phyloP scores from a whole-genome alignment of 345 rosid species.

The Moricandia arvensis region DNA sequence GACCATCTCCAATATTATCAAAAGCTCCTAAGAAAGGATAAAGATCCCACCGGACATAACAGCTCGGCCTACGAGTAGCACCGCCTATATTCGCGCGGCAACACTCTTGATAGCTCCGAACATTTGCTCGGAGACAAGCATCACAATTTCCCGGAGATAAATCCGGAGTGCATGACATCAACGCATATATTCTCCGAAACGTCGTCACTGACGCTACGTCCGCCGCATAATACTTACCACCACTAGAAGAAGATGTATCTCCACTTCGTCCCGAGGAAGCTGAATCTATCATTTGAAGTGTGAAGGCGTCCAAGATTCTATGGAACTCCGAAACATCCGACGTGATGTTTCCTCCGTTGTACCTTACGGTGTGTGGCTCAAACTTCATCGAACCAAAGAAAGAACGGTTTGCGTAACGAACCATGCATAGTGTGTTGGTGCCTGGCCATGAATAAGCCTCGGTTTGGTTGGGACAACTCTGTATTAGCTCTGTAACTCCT shows the following conservation, averaged over 20 bases:
- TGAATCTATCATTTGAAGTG: neutral
- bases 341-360: neutral
- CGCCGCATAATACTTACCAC: conserved; percentile 37
- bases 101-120: conserved; percentile 16
- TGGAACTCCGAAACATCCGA: conserved; percentile 13
- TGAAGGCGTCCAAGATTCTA: conserved; percentile 29
- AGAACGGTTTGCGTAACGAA: conserved; percentile 35
- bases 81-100: conserved; percentile 39
- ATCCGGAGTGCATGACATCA: conserved; percentile 21
- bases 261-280: conserved; percentile 3
- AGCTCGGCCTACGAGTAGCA: conserved; percentile 38
- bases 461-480: conserved; percentile 33
- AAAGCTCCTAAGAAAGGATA: conserved; percentile 36
- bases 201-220: neutral
- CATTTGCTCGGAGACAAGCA: conserved; percentile 33
- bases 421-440: conserved; percentile 28
- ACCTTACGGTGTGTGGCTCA: neutral
- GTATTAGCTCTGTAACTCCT: neutral
- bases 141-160: conserved; percentile 17
- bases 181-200: conserved; percentile 12
- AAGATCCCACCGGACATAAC: conserved; percentile 41
- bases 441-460: conserved; percentile 29
- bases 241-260: conserved; percentile 2
- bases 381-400: neutral
- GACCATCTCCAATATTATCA: conserved; percentile 6